A percentile compares a stretch with the other conserved stretches of the same genome.
phyloP scores from a whole-genome alignment of 495 filamentous ascomycete genomes.

The Hyaloscypha finlandica region DNA sequence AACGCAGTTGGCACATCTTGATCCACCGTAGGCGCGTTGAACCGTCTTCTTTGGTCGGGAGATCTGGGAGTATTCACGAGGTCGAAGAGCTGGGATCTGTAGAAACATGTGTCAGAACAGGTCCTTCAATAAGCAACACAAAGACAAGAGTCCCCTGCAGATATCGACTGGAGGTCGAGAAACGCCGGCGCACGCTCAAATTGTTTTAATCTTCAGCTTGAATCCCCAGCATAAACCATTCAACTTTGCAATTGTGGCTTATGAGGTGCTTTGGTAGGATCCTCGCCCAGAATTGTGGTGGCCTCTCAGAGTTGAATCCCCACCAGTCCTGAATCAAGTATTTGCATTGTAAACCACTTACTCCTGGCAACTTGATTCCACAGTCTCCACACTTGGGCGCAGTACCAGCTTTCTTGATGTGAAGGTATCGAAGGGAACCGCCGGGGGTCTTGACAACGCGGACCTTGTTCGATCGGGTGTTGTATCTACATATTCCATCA shows the following conservation, averaged over 20 bases:
- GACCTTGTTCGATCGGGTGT: conserved; percentile 95
- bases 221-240: not conserved
- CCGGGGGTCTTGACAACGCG: conserved; percentile 95
- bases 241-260: not conserved
- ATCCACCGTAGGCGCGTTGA: conserved; percentile 96
- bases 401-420: conserved; percentile 98
- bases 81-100: conserved; percentile 93
- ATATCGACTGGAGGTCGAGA: too few relatives aligned
- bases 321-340: not conserved
- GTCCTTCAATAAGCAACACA: not conserved
- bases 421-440: conserved; percentile 88
- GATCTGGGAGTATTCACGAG: conserved; percentile 93
- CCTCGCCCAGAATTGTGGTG: not conserved
- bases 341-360: conserved; percentile 55
- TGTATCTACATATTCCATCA: conserved; percentile 63
- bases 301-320: not conserved
- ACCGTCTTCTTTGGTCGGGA: conserved; percentile 99
- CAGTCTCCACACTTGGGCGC: conserved; percentile 99
- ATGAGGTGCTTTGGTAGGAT: not conserved
- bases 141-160: not conserved
- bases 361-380: conserved; percentile 89
- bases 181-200: too few relatives aligned
- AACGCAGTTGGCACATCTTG: conserved; percentile 96
- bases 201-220: not conserved
- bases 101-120: conserved; percentile 30